Evolutionary conservation across 306 rosid genomes (phyloP).

Genomic region (Lathyrus aphaca): DNA sequence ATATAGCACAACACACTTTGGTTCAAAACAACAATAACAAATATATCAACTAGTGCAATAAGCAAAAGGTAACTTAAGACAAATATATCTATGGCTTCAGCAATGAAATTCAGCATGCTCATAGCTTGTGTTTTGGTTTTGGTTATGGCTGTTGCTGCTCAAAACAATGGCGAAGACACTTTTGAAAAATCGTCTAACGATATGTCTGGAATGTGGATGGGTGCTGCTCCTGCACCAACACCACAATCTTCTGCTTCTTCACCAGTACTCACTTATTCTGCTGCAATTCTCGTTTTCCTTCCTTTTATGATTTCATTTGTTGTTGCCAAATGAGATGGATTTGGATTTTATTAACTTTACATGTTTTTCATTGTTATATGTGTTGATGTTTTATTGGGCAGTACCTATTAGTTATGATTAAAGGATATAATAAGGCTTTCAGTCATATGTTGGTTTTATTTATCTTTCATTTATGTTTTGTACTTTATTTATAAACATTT

Average conservation of each 20-base stretch:
- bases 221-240: slow-evolving; percentile 34
- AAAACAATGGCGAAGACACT: slow-evolving; percentile 31
- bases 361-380: not conserved
- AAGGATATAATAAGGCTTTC: slow-evolving; percentile 11
- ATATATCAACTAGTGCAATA: not conserved
- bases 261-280: slow-evolving; percentile 38
- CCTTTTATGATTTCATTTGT: slow-evolving; percentile 45
- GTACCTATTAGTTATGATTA: not conserved
- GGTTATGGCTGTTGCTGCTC: slow-evolving; percentile 45
- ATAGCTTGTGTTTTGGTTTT: slow-evolving; percentile 48
- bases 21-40: slow-evolving; percentile 28
- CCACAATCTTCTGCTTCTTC: slow-evolving; percentile 23
- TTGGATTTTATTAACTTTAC: slow-evolving; percentile 24
- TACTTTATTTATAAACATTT: not conserved
- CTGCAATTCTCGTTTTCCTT: slow-evolving; percentile 39
- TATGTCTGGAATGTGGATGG: slow-evolving; percentile 39
- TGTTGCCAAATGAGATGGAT: slow-evolving; percentile 31
- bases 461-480: slow-evolving; percentile 12
- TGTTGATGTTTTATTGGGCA: slow-evolving; percentile 9
- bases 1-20: slow-evolving; percentile 19
- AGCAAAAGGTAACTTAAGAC: not conserved
- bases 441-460: slow-evolving; percentile 28
- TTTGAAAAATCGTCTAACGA: not conserved
- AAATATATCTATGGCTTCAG: slow-evolving; percentile 40
- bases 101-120: slow-evolving; percentile 34